Base-by-base conservation (phyloP, 345 rosid species). In the Brassica rapa region DNA sequence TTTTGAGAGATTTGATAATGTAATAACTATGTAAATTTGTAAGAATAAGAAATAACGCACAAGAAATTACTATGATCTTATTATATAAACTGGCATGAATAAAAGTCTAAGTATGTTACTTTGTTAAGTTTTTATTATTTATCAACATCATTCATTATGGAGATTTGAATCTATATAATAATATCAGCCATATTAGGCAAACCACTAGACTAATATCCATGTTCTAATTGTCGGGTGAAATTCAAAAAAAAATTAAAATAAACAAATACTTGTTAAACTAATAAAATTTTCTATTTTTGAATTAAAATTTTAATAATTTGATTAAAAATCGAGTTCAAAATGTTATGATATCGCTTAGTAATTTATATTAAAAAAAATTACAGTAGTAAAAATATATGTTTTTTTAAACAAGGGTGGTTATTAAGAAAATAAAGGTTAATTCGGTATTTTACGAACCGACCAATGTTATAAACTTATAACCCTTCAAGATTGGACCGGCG, bases 401-500 rank as follows among this genome's bases (percentile, higher is more conserved):
- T 37, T 33, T 37, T 37, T 8, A 8, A 8, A 37, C 8, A 55
- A 55, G 24, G 60, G 8, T 55, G 23, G n/a, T 49, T 46, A 46
- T 11, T 11, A 3, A 46, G 14, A 11, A 49, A 49, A n/a, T 9
- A 49, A 49, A 1, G 55, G 57, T 51, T 5, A 5, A 1, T 19
- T 3, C 4, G 61, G 4, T 23, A 19, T 51, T 2, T 53, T 7
- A 2, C 8, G 1, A 30, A 68, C 9, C 23, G 65, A 2, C 37
- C 0, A 35, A 53, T 51, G 70, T 76, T 32, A 51, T 19, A 77
- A 70, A 77, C 4, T 27, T 27, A 27, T 5, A 33, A 5, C 23
- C 75, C 75, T 61, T 71, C 3, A n/a, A 16, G 60, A 65, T 43
- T 43, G 46, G 21, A 8, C 73, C 72, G 77, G 33, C 81, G 71